Percentiles rank a stretch among this genome's conserved stretches.
Evolutionary conservation across 202 grass and related monocot genomes (phyloP).

Genomic region (Hordeum pubiflorum): DNA sequence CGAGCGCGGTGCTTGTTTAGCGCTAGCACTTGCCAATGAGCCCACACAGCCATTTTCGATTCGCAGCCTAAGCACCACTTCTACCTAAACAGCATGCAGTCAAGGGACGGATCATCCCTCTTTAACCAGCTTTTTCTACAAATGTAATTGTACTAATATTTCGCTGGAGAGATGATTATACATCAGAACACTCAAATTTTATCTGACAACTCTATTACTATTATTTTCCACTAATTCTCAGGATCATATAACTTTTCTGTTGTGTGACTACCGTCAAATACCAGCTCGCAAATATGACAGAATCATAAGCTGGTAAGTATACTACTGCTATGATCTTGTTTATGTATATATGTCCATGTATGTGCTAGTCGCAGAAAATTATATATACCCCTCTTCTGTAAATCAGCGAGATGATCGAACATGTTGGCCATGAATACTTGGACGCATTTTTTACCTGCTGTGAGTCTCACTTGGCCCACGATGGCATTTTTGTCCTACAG

Average conservation of each 20-base stretch:
- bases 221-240: no score
- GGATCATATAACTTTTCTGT: constrained; percentile 61
- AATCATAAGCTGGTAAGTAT: constrained; percentile 74
- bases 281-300: constrained; percentile 62
- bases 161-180: no score
- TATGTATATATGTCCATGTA: not conserved
- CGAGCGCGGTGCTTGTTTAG: no score
- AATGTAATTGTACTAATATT: no score
- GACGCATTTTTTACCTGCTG: constrained; percentile 70
- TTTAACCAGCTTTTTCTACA: no score
- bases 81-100: no score
- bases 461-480: constrained; percentile 53
- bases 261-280: constrained; percentile 78
- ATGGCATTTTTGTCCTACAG: constrained; percentile 75
- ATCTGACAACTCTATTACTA: no score
- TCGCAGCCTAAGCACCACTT: no score
- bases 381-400: not conserved
- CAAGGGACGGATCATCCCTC: no score
- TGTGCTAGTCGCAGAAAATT: not conserved
- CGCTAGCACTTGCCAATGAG: no score
- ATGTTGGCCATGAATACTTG: constrained; percentile 83
- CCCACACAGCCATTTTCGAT: no score
- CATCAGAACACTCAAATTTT: no score
- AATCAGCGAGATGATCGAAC: constrained; percentile 83
- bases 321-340: not conserved